These are phyloP conservation scores for Colletotrichum tabaci DNA, from an alignment of 2,329 filamentous ascomycete species.

Conservation along the genomic window DNA sequence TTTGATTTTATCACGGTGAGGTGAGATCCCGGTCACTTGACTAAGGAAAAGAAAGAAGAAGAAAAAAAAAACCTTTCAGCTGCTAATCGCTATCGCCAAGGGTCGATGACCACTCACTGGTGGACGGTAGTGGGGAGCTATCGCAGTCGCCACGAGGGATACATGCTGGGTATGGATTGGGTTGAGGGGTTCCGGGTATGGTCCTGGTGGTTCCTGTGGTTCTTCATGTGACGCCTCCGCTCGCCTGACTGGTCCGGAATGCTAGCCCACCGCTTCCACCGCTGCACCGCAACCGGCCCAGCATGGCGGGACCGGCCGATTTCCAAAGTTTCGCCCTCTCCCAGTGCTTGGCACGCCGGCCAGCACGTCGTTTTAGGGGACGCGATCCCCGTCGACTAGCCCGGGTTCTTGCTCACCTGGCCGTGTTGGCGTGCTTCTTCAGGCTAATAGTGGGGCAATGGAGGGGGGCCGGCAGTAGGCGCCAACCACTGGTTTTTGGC, in stretches of 20 bases:
- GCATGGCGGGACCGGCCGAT: slow-evolving; percentile 38
- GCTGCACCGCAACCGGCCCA: slow-evolving; percentile 34
- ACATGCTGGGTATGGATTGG: neutral
- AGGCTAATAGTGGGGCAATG: neutral
- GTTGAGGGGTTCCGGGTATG: neutral
- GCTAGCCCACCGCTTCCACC: neutral
- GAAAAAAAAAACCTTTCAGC: slow-evolving; percentile 32
- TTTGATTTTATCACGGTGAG: slow-evolving; percentile 16
- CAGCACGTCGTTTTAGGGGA: slow-evolving; percentile 22
- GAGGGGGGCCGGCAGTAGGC: neutral
- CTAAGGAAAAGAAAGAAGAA: neutral
- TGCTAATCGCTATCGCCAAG: slow-evolving; percentile 23
- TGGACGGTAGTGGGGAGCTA: slow-evolving; percentile 31
- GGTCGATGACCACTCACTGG: slow-evolving; percentile 11
- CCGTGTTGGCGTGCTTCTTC: slow-evolving; percentile 33
- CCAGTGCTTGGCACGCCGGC: slow-evolving; percentile 32
- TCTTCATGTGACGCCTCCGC: slow-evolving; percentile 36
- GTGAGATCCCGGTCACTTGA: slow-evolving; percentile 30
- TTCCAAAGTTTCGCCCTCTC: slow-evolving; percentile 4
- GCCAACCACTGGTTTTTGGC: slow-evolving; percentile 18
- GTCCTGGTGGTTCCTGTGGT: neutral
- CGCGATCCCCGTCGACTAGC: slow-evolving; percentile 30
- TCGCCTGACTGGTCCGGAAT: slow-evolving; percentile 26
- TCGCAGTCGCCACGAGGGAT: slow-evolving; percentile 33
- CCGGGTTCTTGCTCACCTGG: slow-evolving; percentile 34